Percentiles rank a stretch among this genome's conserved stretches.
These are phyloP conservation scores for Cyclocybe cylindracea DNA, from an alignment of 768 basidiomycete genomes.

Conservation along the genomic window DNA sequence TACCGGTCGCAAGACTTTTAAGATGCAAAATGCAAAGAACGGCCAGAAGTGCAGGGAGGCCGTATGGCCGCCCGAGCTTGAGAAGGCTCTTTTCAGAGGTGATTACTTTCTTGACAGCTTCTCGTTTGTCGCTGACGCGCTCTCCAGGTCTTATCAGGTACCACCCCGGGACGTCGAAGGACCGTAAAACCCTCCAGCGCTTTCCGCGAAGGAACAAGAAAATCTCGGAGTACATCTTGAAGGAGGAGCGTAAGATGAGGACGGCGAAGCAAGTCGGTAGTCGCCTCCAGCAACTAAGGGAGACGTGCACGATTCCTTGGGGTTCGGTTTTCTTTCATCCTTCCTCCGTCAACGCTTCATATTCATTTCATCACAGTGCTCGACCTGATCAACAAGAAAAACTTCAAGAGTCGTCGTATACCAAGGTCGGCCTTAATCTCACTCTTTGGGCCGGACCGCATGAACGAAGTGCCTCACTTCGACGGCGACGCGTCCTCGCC, in stretches of 20 bases:
- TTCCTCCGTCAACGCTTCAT: background rate
- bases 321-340: conserved; percentile 33
- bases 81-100: conserved; percentile 66
- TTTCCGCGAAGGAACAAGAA: conserved; percentile 69
- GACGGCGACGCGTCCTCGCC: background rate
- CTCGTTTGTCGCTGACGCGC: conserved; percentile 4
- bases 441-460: background rate
- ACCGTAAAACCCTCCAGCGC: conserved; percentile 53
- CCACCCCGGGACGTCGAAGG: conserved; percentile 50
- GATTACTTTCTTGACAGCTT: conserved; percentile 9
- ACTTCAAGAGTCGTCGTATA: background rate
- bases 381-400: background rate
- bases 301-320: conserved; percentile 56
- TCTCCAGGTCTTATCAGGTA: conserved; percentile 55
- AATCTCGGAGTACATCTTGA: conserved; percentile 64
- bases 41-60: conserved; percentile 34
- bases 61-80: conserved; percentile 53
- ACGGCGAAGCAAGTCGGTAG: conserved; percentile 74
- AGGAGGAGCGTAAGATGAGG: too few species aligned
- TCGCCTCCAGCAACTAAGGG: conserved; percentile 66
- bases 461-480: background rate
- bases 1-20: conserved; percentile 59
- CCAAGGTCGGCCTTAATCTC: background rate
- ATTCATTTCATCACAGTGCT: background rate
- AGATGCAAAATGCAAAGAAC: conserved; percentile 47